Percentiles rank a stretch among this genome's conserved stretches.
phyloP scores from a whole-genome alignment of 2,329 filamentous ascomycete species.

The Ophiocordyceps robertsii region DNA sequence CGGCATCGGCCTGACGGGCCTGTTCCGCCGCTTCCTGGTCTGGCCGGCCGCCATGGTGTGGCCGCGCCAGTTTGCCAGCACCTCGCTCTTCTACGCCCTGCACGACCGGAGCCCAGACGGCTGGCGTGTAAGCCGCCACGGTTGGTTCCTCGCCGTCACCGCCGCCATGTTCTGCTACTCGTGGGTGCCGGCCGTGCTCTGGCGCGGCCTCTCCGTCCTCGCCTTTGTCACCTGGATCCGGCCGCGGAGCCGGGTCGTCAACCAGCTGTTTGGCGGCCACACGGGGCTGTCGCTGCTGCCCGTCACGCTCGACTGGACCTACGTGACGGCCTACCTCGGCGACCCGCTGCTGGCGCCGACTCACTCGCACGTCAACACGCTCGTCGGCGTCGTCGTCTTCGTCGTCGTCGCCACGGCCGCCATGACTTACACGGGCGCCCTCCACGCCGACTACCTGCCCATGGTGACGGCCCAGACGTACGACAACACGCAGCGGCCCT shows the following conservation, averaged over 20 bases:
- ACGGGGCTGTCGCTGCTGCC: constrained; percentile 40
- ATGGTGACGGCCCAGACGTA: constrained; percentile 38
- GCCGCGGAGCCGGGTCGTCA: constrained; percentile 37
- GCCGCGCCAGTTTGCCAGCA: constrained; percentile 36
- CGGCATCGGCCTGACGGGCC: constrained; percentile 46
- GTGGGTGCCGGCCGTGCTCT: constrained; percentile 37
- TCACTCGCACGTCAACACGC: constrained; percentile 31
- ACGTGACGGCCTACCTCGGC: constrained; percentile 25
- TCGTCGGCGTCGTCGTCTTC: constrained; percentile 28
- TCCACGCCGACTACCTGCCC: constrained; percentile 39
- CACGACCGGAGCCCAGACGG: constrained; percentile 28
- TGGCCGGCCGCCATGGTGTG: constrained; percentile 49
- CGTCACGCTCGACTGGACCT: constrained; percentile 35
- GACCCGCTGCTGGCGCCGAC: constrained; percentile 27
- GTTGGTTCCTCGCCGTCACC: constrained; percentile 30
- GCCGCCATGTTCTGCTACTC: constrained; percentile 34
- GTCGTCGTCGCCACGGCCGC: constrained; percentile 30
- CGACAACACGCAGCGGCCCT: constrained; percentile 39
- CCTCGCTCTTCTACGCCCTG: constrained; percentile 30
- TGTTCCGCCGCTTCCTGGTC: constrained; percentile 42
- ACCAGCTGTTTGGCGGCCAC: constrained; percentile 41
- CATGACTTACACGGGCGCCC: constrained; percentile 29
- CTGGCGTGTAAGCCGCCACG: constrained; percentile 30
- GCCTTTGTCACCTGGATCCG: constrained; percentile 42
- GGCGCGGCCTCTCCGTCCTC: constrained; percentile 37